phyloP scores from a whole-genome alignment of 805 yeast genomes.

The Suhomyces vadensis region DNA sequence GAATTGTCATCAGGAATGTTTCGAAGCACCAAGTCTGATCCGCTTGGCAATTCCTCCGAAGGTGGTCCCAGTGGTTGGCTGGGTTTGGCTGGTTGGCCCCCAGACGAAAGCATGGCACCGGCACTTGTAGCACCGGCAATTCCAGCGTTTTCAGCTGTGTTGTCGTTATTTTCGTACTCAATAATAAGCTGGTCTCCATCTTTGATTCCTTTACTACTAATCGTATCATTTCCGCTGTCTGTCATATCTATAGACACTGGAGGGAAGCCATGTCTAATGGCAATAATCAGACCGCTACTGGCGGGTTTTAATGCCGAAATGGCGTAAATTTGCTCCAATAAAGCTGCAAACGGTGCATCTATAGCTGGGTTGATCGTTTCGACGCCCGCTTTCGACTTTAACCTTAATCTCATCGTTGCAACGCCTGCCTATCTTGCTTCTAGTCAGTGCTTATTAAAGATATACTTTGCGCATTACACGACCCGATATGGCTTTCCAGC shows the following conservation, averaged over 20 bases:
- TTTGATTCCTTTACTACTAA: constrained; percentile 48
- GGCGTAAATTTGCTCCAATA: constrained; percentile 7
- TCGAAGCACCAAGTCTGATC: constrained; percentile 45
- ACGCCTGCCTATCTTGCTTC: neutral
- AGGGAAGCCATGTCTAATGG: constrained; percentile 60
- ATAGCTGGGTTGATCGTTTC: constrained; percentile 6
- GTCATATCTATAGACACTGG: constrained; percentile 46
- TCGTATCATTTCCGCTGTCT: constrained; percentile 14
- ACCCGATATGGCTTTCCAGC: neutral
- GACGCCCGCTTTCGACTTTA: constrained; percentile 9
- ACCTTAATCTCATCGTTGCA: constrained; percentile 13
- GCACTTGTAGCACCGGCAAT: neutral
- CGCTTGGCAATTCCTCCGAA: neutral
- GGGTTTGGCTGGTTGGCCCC: neutral
- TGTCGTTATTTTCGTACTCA: constrained; percentile 18
- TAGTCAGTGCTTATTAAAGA: neutral
- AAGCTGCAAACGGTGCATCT: constrained; percentile 1
- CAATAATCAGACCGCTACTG: constrained; percentile 5
- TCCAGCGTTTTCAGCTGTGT: neutral
- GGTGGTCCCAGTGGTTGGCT: no score
- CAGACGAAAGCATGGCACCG: neutral
- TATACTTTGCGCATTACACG: neutral
- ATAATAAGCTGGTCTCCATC: constrained; percentile 61
- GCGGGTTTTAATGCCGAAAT: constrained; percentile 13
- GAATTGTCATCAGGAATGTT: constrained; percentile 77